Conservation (phyloP, 495 filamentous ascomycete species). For the Ramalina intermedia region DNA sequence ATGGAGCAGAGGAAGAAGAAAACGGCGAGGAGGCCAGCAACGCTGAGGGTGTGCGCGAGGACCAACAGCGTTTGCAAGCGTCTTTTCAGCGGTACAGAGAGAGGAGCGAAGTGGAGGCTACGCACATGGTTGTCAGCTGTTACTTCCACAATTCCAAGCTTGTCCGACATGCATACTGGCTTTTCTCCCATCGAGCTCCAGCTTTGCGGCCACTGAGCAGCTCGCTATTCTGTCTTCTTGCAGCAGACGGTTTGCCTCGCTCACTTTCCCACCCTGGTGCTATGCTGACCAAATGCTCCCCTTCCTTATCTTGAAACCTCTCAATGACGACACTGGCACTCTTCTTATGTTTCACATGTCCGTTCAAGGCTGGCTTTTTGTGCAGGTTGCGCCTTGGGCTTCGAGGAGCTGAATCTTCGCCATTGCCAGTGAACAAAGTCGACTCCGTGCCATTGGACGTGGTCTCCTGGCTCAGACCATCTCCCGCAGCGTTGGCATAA, state of each 20-base stretch:
- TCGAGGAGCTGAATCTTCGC: constrained; percentile 11
- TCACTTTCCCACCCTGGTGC: not conserved
- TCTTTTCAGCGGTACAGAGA: constrained; percentile 72
- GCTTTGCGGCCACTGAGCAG: constrained; percentile 20
- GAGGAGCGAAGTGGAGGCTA: constrained; percentile 72
- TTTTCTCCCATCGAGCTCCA: constrained; percentile 19
- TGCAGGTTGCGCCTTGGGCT: constrained; percentile 10
- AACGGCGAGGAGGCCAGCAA: constrained; percentile 55
- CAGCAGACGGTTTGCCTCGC: not conserved
- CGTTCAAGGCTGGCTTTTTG: constrained; percentile 8
- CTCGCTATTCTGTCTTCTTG: constrained; percentile 12
- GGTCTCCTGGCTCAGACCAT: not conserved
- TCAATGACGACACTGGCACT: constrained; percentile 7
- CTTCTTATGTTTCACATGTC: constrained; percentile 1
- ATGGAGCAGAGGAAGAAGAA: constrained; percentile 90
- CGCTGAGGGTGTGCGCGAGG: constrained; percentile 69
- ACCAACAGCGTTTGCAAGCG: constrained; percentile 81
- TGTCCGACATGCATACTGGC: constrained; percentile 12
- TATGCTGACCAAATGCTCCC: constrained; percentile 13
- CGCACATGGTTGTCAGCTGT: not conserved
- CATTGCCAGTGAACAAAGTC: constrained; percentile 10
- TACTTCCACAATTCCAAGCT: not conserved
- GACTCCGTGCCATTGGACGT: not conserved
- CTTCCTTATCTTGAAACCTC: constrained; percentile 12
- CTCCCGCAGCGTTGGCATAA: constrained; percentile 18